These are phyloP conservation scores for Cochlearia excelsa DNA, from an alignment of 345 rosid genomes.

Conservation along the genomic window DNA sequence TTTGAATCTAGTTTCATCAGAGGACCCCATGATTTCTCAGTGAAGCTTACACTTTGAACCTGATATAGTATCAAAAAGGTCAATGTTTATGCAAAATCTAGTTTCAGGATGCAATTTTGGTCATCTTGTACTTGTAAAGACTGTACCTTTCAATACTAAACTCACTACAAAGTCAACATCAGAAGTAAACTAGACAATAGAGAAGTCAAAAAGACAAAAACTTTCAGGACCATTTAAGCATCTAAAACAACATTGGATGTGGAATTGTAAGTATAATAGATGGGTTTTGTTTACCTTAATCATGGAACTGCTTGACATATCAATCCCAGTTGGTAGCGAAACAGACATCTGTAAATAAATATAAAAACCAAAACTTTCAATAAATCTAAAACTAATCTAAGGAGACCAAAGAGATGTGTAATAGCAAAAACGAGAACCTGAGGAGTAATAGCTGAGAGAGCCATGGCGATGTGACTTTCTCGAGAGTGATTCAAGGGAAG, in stretches of 20 bases:
- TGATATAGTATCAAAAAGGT: slow-evolving; percentile 38
- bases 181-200: slow-evolving; percentile 5
- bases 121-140: slow-evolving; percentile 15
- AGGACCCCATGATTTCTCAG: slow-evolving; percentile 54
- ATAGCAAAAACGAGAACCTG: slow-evolving; percentile 24
- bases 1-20: slow-evolving; percentile 43
- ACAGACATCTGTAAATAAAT: slow-evolving; percentile 25
- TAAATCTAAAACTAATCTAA: neutral
- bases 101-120: slow-evolving; percentile 5
- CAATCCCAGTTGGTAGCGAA: slow-evolving; percentile 28
- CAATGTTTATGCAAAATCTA: slow-evolving; percentile 16
- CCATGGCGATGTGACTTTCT: slow-evolving; percentile 15
- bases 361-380: slow-evolving; percentile 21
- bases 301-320: slow-evolving; percentile 32
- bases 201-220: neutral
- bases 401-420: neutral
- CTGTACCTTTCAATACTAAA: slow-evolving; percentile 19
- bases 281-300: slow-evolving; percentile 26
- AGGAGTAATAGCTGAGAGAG: slow-evolving; percentile 32
- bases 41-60: slow-evolving; percentile 54
- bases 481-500: neutral
- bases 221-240: slow-evolving; percentile 30
- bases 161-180: slow-evolving; percentile 17
- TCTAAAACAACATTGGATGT: slow-evolving; percentile 15
- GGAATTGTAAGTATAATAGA: neutral